Evolutionary conservation across 768 basidiomycete species (phyloP).

Genomic region (Suillus sp.): DNA sequence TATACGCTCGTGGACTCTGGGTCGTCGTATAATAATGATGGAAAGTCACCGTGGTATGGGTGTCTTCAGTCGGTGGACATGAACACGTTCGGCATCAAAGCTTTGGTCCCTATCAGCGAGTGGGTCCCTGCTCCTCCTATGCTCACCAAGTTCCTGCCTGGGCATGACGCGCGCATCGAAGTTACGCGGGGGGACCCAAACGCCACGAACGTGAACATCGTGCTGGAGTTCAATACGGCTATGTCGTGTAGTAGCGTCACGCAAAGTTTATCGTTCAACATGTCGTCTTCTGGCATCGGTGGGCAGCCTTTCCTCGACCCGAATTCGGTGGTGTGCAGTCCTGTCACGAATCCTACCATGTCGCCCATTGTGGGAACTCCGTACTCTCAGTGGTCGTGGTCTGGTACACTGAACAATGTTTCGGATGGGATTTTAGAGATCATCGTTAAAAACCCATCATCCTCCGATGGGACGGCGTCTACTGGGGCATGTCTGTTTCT

Average conservation of each 20-base stretch:
- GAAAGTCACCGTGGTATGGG: conserved; percentile 66
- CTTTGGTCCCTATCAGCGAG: conserved; percentile 63
- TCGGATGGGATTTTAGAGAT: conserved; percentile 85
- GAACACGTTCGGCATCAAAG: conserved; percentile 80
- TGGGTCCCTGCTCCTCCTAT: conserved; percentile 76
- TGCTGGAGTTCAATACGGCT: conserved; percentile 73
- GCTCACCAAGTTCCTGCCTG: conserved; percentile 79
- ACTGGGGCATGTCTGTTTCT: conserved; percentile 50
- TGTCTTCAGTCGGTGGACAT: conserved; percentile 70
- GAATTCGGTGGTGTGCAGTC: conserved; percentile 46
- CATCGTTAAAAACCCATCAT: conserved; percentile 57
- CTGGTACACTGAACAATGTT: conserved; percentile 70
- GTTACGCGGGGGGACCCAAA: conserved; percentile 44
- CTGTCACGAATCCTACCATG: conserved; percentile 50
- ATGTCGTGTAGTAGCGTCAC: conserved; percentile 81
- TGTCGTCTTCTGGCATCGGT: conserved; percentile 68
- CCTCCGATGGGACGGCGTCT: conserved; percentile 40
- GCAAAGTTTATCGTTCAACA: conserved; percentile 60
- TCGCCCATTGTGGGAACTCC: conserved; percentile 55
- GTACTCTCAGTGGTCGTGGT: conserved; percentile 70
- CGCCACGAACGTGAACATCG: conserved; percentile 59
- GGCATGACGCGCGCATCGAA: conserved; percentile 79
- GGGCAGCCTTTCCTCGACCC: conserved; percentile 53
- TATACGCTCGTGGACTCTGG: conserved; percentile 69
- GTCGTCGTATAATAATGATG: conserved; percentile 61